These are phyloP conservation scores for Pyricularia sp. DNA, from an alignment of 2,329 filamentous ascomycete genomes.

Conservation along the genomic window DNA sequence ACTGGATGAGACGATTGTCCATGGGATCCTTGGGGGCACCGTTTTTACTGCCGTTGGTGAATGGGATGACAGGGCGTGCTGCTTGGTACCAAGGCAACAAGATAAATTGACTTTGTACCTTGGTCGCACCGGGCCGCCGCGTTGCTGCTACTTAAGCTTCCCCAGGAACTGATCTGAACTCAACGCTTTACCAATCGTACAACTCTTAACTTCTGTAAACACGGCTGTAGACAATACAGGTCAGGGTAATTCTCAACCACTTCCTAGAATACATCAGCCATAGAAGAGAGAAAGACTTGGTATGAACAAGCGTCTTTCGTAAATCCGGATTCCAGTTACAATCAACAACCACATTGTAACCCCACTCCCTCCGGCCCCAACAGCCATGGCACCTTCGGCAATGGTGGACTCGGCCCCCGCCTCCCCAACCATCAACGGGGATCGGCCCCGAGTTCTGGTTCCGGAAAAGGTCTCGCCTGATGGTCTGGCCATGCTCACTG, in stretches of 20 bases:
- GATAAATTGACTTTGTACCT: not conserved
- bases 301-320: not conserved
- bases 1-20: not conserved
- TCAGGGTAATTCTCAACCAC: too few relatives aligned
- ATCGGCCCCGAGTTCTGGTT: conserved; percentile 49
- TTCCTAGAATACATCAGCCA: not conserved
- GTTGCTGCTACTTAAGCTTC: not conserved
- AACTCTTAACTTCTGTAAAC: not conserved
- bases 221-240: not conserved
- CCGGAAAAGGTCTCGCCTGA: conserved; percentile 76
- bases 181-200: not conserved
- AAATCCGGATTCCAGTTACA: not conserved
- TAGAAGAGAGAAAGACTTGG: not conserved
- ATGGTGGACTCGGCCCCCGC: conserved; percentile 12
- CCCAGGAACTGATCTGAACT: not conserved
- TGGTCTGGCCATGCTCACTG: conserved; percentile 59
- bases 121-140: not conserved
- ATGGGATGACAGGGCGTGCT: not conserved
- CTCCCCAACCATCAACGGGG: conserved; percentile 8
- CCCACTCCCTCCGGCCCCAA: not conserved
- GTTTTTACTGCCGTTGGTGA: not conserved
- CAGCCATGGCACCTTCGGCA: conserved; percentile 18
- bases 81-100: not conserved
- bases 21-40: not conserved
- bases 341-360: not conserved